Percentiles rank a stretch among this genome's conserved stretches.
Evolutionary conservation across 1,284 basidiomycete species (phyloP).

Genomic region (Lentinula novae-zelandiae): DNA sequence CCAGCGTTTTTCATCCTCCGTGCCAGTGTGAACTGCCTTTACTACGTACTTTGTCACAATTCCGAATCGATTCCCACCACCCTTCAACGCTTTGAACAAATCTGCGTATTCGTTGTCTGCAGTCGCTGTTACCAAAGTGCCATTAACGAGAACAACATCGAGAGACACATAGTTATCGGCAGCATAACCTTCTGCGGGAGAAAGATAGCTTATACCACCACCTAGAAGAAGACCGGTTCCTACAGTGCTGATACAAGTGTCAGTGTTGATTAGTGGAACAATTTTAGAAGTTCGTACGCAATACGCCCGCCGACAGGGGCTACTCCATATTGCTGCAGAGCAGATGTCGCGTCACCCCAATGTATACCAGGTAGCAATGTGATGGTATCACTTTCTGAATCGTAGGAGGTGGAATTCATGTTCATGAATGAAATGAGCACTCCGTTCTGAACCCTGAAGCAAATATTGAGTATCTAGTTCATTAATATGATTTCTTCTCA

Average conservation of each 20-base stretch:
- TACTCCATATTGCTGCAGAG: slow-evolving; percentile 31
- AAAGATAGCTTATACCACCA: slow-evolving; percentile 19
- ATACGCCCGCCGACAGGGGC: slow-evolving; percentile 33
- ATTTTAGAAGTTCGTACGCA: slow-evolving; percentile 22
- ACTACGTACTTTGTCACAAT: slow-evolving; percentile 38
- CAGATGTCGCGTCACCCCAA: slow-evolving; percentile 33
- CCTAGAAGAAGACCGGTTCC: slow-evolving; percentile 19
- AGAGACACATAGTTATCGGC: slow-evolving; percentile 15
- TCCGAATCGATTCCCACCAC: slow-evolving; percentile 37
- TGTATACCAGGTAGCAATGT: slow-evolving; percentile 34
- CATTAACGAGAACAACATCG: slow-evolving; percentile 33
- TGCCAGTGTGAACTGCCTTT: slow-evolving; percentile 31
- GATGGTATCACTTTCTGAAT: slow-evolving; percentile 28
- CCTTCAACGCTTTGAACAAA: slow-evolving; percentile 38
- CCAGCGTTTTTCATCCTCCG: slow-evolving; percentile 30
- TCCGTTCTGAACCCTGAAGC: slow-evolving; percentile 29
- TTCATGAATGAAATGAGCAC: slow-evolving; percentile 33
- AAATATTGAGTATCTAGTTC: neutral
- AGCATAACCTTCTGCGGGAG: slow-evolving; percentile 16
- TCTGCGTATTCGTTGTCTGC: slow-evolving; percentile 33
- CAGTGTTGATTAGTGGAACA: neutral
- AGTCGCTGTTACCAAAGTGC: slow-evolving; percentile 33
- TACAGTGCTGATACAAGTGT: slow-evolving; percentile 8
- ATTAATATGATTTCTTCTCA: neutral
- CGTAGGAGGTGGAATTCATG: slow-evolving; percentile 33